Conservation (phyloP, 371 early-diverging fungal genomes). For the Mucor piriformis region DNA sequence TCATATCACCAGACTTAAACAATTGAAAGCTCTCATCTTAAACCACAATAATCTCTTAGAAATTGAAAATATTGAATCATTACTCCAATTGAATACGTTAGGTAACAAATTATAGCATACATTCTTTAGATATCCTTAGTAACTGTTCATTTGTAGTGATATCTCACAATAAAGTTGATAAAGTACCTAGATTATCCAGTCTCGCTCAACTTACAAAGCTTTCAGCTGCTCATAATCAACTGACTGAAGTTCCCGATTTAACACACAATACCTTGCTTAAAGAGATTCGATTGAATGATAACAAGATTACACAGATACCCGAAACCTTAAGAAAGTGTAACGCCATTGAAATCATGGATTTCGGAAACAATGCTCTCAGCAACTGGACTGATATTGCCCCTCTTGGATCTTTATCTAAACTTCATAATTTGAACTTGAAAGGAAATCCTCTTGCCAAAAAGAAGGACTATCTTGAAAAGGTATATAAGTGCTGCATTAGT, state of each 20-base stretch:
- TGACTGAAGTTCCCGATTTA: slow-evolving; percentile 72
- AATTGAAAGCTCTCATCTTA: slow-evolving; percentile 82
- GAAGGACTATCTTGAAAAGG: slow-evolving; percentile 68
- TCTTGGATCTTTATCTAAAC: slow-evolving; percentile 57
- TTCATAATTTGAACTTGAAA: slow-evolving; percentile 77
- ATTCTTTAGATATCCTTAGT: background rate
- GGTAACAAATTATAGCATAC: slow-evolving; percentile 35
- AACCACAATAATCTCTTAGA: slow-evolving; percentile 73
- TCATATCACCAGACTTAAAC: slow-evolving; percentile 56
- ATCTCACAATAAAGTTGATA: slow-evolving; percentile 77
- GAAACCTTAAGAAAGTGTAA: slow-evolving; percentile 58
- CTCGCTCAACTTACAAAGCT: slow-evolving; percentile 72
- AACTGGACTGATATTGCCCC: slow-evolving; percentile 70
- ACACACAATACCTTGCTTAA: slow-evolving; percentile 58
- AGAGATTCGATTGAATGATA: slow-evolving; percentile 81
- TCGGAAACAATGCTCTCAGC: slow-evolving; percentile 73
- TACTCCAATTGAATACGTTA: slow-evolving; percentile 72
- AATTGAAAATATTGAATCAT: slow-evolving; percentile 64
- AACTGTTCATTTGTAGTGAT: slow-evolving; percentile 51
- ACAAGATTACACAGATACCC: slow-evolving; percentile 70
- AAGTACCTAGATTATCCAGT: slow-evolving; percentile 57
- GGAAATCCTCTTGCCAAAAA: slow-evolving; percentile 78
- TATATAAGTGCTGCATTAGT: too few species aligned
- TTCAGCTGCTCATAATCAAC: slow-evolving; percentile 73
- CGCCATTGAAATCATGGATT: slow-evolving; percentile 71